A percentile compares a stretch with the other conserved stretches of the same genome.
Conservation (phyloP, 2,329 filamentous ascomycete genomes). For the Exutisphaerella laricina region DNA sequence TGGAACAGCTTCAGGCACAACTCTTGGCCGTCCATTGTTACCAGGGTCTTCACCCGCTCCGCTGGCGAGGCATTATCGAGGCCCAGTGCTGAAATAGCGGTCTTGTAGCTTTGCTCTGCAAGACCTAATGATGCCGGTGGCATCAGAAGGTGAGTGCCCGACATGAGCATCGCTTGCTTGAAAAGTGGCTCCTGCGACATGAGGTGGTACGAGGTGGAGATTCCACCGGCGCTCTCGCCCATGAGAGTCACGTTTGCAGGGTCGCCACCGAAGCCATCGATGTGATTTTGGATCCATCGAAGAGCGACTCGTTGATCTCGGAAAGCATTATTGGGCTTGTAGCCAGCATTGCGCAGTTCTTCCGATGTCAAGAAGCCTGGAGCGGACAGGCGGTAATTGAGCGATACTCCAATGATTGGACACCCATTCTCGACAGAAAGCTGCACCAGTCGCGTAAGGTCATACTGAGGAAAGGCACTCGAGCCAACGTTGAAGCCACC, state of each 20-base stretch:
- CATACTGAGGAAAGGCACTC: slow-evolving; percentile 46
- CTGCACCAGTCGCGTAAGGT: slow-evolving; percentile 43
- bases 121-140: slow-evolving; percentile 36
- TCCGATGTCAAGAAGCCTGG: slow-evolving; percentile 37
- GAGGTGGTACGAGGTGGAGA: slow-evolving; percentile 19
- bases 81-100: slow-evolving; percentile 38
- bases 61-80: slow-evolving; percentile 35
- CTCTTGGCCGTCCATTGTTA: slow-evolving; percentile 38
- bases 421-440: slow-evolving; percentile 40
- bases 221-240: slow-evolving; percentile 46
- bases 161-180: slow-evolving; percentile 39
- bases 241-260: slow-evolving; percentile 36
- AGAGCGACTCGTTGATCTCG: slow-evolving; percentile 34
- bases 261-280: slow-evolving; percentile 37
- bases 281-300: slow-evolving; percentile 35
- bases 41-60: slow-evolving; percentile 40
- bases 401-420: slow-evolving; percentile 43
- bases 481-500: slow-evolving; percentile 48
- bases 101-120: slow-evolving; percentile 41
- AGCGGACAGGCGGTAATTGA: slow-evolving; percentile 43
- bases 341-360: slow-evolving; percentile 21
- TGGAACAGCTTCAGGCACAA: slow-evolving; percentile 38
- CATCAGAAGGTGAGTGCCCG: slow-evolving; percentile 40
- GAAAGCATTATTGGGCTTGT: slow-evolving; percentile 25
- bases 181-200: slow-evolving; percentile 38